Conservation (phyloP, 768 basidiomycete genomes). For the Fistulinella prunicolor region DNA sequence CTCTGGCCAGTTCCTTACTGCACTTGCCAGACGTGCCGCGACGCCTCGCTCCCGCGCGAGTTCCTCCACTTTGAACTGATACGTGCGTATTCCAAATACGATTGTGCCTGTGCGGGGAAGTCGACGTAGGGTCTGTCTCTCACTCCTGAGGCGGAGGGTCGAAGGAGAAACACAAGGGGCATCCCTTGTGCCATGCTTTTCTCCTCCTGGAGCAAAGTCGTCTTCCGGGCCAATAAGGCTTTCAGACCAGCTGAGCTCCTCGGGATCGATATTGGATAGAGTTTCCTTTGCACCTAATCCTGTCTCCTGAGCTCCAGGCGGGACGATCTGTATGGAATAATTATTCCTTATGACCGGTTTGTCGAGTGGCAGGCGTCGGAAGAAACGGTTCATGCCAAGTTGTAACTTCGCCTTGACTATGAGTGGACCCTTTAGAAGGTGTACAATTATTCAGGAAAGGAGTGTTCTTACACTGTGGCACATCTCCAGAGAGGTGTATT, state of each 20-base stretch:
- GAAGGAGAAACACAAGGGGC: slow-evolving; percentile 32
- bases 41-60: slow-evolving; percentile 57
- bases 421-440: slow-evolving; percentile 3
- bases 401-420: slow-evolving; percentile 64
- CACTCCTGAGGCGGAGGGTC: slow-evolving; percentile 55
- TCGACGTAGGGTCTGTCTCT: slow-evolving; percentile 69
- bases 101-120: slow-evolving; percentile 63
- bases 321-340: slow-evolving; percentile 48
- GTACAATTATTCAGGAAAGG: background rate
- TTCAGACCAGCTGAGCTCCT: slow-evolving; percentile 64
- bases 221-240: slow-evolving; percentile 59
- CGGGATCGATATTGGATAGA: slow-evolving; percentile 45
- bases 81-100: slow-evolving; percentile 71
- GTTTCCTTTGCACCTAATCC: slow-evolving; percentile 9
- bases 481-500: slow-evolving; percentile 62
- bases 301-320: slow-evolving; percentile 5
- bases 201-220: slow-evolving; percentile 27
- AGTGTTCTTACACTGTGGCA: slow-evolving; percentile 63
- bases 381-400: slow-evolving; percentile 65
- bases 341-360: slow-evolving; percentile 76
- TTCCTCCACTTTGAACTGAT: slow-evolving; percentile 53
- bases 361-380: slow-evolving; percentile 60
- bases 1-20: slow-evolving; percentile 66
- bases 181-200: slow-evolving; percentile 8
- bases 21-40: slow-evolving; percentile 60